These are phyloP conservation scores for Fomitopsis pulvina DNA, from an alignment of 768 basidiomycete genomes.

Conservation along the genomic window DNA sequence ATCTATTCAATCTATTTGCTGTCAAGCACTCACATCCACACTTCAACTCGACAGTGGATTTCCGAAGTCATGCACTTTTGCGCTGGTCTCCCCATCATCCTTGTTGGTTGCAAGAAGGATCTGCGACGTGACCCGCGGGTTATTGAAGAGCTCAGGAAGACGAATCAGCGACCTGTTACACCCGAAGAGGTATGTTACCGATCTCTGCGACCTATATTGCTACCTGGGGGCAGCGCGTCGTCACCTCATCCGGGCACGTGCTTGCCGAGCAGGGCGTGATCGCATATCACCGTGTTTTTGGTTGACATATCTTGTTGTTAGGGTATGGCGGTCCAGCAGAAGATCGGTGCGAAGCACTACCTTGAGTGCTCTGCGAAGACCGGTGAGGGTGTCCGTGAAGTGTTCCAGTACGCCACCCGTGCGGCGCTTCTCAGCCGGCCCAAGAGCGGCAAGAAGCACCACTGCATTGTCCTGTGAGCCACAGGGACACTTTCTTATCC, in stretches of 20 bases:
- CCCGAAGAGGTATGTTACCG: conserved; percentile 69
- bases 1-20: no score
- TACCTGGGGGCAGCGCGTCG: neutral
- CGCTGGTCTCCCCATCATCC: conserved; percentile 87
- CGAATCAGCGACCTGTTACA: conserved; percentile 90
- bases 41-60: conserved; percentile 68
- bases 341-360: conserved; percentile 96
- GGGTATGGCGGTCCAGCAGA: conserved; percentile 92
- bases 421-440: conserved; percentile 71
- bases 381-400: conserved; percentile 95
- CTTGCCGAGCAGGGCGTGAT: neutral
- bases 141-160: conserved; percentile 91
- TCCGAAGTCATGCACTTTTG: conserved; percentile 99
- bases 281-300: neutral
- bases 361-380: conserved; percentile 96
- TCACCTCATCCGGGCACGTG: conserved; percentile 2
- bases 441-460: conserved; percentile 35
- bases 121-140: conserved; percentile 89
- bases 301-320: conserved; percentile 24
- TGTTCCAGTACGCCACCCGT: conserved; percentile 96
- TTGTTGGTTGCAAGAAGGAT: conserved; percentile 99
- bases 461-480: conserved; percentile 40
- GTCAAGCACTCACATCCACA: no score
- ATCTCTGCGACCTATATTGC: neutral
- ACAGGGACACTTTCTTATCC: neutral